Base-by-base conservation (phyloP, 805 yeast species). In the Jamesozyma hellenica region DNA sequence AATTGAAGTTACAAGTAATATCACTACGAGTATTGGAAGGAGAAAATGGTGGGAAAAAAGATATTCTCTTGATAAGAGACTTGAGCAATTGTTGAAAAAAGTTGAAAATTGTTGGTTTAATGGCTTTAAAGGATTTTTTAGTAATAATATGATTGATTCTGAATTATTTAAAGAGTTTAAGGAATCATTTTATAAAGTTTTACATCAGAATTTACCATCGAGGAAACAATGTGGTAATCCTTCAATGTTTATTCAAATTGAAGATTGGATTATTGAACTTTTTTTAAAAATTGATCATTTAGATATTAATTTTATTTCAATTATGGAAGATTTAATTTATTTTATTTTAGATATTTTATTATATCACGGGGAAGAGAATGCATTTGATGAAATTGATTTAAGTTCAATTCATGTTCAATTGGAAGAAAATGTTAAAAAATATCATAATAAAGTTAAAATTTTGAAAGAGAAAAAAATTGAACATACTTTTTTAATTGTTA, bases 11-110 rank as follows among this genome's bases (percentile, higher is more conserved):
- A 77, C 86, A 0, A 64, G 74, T 0, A 53, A 50, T 1, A 73
- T 82, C 2, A 64, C 54, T 3, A 69, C 85, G 0, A 67, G 71
- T 34, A 79, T 76, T 32, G 81, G 78, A 25, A 67, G 86, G 36
- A 70, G 68, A 34, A 46, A 63, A 7, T 90, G 96, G 96, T 92
- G 96, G 95, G 67, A 68, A 31, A 63, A 64, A 23, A 64, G 96
- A 36, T 74, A 73, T 40, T 60, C 58, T 0, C 62, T 87, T 14
- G 96, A 90, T 56, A 55, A 64, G 9, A 58, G 70, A 35, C 52
- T 90, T 38, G 56, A 69, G 30, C 58, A 56, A 1, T 57, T 87
- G n/a, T 54, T 90, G n/a, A 50, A 55, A 1, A 64, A 65, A 26
- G 70, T 84, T 8, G 90, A 85, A 40, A 56, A 57, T 17, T 62